A percentile compares a stretch with the other conserved stretches of the same genome.
Conservation (phyloP, 177 flowering plant genomes). For the Vitis hybrid region DNA sequence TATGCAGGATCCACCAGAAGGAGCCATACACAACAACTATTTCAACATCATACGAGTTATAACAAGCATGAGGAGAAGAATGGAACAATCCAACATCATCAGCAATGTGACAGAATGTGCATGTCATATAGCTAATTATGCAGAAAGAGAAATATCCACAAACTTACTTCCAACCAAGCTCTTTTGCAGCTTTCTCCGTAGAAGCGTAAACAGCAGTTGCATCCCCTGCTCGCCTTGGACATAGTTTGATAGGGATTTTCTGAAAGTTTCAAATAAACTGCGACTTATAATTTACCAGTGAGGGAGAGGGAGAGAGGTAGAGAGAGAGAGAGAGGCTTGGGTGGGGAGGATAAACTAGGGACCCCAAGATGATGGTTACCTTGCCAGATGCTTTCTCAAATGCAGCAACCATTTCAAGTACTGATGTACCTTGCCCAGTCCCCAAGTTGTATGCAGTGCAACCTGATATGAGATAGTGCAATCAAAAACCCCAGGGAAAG, state of each 20-base stretch:
- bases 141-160: not conserved
- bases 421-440: slow-evolving; percentile 85
- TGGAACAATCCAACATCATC: not conserved
- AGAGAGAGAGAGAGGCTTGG: not conserved
- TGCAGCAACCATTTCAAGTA: slow-evolving; percentile 84
- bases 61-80: not conserved
- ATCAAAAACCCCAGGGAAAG: not conserved
- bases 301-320: not conserved
- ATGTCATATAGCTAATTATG: not conserved
- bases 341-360: not conserved
- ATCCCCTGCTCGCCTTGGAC: slow-evolving; percentile 90
- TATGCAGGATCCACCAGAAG: not conserved
- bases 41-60: not conserved
- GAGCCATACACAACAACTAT: no score
- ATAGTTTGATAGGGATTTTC: slow-evolving; percentile 82
- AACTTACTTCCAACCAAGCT: slow-evolving; percentile 96
- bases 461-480: slow-evolving; percentile 34
- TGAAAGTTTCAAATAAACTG: slow-evolving; percentile 23
- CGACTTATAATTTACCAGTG: not conserved
- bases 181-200: slow-evolving; percentile 76
- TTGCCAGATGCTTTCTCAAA: slow-evolving; percentile 86
- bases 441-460: slow-evolving; percentile 89
- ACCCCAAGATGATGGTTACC: slow-evolving; percentile 31
- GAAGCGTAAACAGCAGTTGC: slow-evolving; percentile 92
- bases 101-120: no score